These are phyloP conservation scores for Debaryomyces singareniensis DNA, from an alignment of 1,139 yeast species.

Conservation along the genomic window DNA sequence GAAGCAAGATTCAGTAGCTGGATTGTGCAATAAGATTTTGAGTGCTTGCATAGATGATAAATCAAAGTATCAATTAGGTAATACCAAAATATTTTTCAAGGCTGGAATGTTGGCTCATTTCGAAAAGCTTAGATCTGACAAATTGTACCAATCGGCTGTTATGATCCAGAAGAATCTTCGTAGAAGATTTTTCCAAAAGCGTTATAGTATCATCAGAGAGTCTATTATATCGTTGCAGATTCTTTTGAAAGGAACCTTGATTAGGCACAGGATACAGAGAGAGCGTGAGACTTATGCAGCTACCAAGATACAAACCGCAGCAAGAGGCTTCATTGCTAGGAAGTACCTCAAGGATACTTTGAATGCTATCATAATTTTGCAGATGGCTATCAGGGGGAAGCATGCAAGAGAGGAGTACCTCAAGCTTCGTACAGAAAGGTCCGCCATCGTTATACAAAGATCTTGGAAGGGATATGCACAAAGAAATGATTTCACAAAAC, in stretches of 20 bases:
- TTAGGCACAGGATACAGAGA: slow-evolving; percentile 51
- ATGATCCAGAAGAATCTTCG: slow-evolving; percentile 83
- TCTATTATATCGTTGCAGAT: slow-evolving; percentile 59
- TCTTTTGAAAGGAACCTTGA: slow-evolving; percentile 54
- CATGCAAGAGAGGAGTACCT: slow-evolving; percentile 47
- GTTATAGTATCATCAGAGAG: slow-evolving; percentile 47
- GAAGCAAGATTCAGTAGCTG: slow-evolving; percentile 53
- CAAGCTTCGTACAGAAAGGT: slow-evolving; percentile 45
- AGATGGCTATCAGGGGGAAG: slow-evolving; percentile 63
- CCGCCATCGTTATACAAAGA: slow-evolving; percentile 70
- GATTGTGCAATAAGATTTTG: slow-evolving; percentile 64
- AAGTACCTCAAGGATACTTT: slow-evolving; percentile 37
- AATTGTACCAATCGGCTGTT: slow-evolving; percentile 70
- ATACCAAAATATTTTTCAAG: slow-evolving; percentile 89
- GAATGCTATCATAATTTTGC: slow-evolving; percentile 52
- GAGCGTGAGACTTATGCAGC: slow-evolving; percentile 66
- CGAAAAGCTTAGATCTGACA: slow-evolving; percentile 79
- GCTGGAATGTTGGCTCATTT: slow-evolving; percentile 94
- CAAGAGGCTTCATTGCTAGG: slow-evolving; percentile 62
- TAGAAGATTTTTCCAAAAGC: slow-evolving; percentile 56
- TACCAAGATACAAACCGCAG: slow-evolving; percentile 59
- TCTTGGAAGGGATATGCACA: slow-evolving; percentile 54
- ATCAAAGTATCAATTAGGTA: slow-evolving; percentile 76
- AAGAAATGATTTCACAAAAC: slow-evolving; percentile 36
- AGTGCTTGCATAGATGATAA: slow-evolving; percentile 55